Evolutionary conservation across 768 basidiomycete genomes (phyloP).

Genomic region (Russula compacta): DNA sequence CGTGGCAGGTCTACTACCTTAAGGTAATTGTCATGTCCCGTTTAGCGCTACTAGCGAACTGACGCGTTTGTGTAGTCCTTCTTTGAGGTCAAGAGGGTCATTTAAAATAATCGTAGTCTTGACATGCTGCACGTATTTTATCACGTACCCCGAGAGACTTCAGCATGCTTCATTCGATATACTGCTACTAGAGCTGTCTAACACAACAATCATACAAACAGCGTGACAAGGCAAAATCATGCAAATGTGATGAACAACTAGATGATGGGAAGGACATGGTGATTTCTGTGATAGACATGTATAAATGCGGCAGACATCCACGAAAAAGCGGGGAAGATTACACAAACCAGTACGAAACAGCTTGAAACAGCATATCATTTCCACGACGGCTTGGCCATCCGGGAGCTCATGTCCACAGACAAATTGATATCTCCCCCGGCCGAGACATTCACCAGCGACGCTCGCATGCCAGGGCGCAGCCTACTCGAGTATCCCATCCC

Average conservation of each 20-base stretch:
- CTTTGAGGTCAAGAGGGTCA: constrained; percentile 87
- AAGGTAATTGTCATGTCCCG: constrained; percentile 44
- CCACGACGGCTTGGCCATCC: constrained; percentile 45
- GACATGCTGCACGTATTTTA: constrained; percentile 1
- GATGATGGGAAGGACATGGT: constrained; percentile 9
- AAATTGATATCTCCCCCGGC: constrained; percentile 39
- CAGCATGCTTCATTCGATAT: background rate
- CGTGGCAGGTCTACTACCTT: constrained; percentile 96
- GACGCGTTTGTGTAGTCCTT: constrained; percentile 44
- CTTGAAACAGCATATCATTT: constrained; percentile 30
- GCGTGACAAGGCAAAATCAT: constrained; percentile 2
- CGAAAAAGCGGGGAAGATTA: background rate
- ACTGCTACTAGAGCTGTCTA: background rate
- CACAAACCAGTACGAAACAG: background rate
- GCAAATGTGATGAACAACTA: constrained; percentile 8
- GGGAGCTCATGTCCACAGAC: constrained; percentile 25
- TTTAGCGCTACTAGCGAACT: constrained; percentile 11
- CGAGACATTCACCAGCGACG: constrained; percentile 31
- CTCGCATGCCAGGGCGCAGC: constrained; percentile 22
- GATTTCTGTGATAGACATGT: constrained; percentile 10
- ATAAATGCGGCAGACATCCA: background rate
- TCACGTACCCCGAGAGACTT: background rate
- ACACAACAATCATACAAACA: constrained; percentile 17
- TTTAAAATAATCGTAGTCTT: constrained; percentile 33
- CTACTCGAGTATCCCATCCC: constrained; percentile 22